A percentile compares a stretch with the other conserved stretches of the same genome.
Evolutionary conservation across 106 monocot genomes (phyloP).

Genomic region (Platanthera guangdongensis): DNA sequence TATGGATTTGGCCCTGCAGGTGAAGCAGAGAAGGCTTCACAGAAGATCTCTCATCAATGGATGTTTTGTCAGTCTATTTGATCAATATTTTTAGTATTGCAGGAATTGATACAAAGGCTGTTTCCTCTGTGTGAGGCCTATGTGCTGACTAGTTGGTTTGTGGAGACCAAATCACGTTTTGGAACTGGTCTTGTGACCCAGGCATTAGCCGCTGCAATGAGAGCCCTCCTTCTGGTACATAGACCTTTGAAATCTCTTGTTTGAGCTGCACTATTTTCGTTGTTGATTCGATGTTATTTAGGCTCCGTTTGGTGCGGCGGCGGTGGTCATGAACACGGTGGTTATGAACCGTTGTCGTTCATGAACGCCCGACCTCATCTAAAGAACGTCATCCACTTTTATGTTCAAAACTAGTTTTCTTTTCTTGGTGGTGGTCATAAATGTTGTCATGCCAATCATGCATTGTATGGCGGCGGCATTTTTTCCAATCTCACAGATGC

Average conservation of each 20-base stretch:
- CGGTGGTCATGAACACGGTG: too few relatives aligned
- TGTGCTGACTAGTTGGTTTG: slow-evolving; percentile 70
- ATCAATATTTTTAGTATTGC: slow-evolving; percentile 11
- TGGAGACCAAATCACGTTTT: slow-evolving; percentile 81
- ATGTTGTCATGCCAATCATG: too few relatives aligned
- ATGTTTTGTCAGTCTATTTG: neutral
- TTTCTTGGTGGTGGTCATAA: too few relatives aligned
- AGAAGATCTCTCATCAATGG: neutral
- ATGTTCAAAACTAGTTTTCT: too few relatives aligned
- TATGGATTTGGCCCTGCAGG: slow-evolving; percentile 88
- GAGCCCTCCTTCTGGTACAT: slow-evolving; percentile 74
- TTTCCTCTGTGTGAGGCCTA: slow-evolving; percentile 84
- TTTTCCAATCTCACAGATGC: too few relatives aligned
- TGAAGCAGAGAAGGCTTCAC: neutral
- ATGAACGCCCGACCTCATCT: too few relatives aligned
- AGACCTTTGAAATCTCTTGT: neutral
- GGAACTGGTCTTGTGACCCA: slow-evolving; percentile 87
- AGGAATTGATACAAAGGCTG: slow-evolving; percentile 76
- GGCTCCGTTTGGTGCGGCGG: too few relatives aligned
- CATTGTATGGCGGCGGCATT: too few relatives aligned
- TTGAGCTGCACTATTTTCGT: neutral
- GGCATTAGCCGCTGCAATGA: slow-evolving; percentile 86
- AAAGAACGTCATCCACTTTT: too few relatives aligned
- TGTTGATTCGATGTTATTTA: too few relatives aligned
- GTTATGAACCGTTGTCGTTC: too few relatives aligned